phyloP scores from a whole-genome alignment of 495 filamentous ascomycete species.

The Tuber brumale region DNA sequence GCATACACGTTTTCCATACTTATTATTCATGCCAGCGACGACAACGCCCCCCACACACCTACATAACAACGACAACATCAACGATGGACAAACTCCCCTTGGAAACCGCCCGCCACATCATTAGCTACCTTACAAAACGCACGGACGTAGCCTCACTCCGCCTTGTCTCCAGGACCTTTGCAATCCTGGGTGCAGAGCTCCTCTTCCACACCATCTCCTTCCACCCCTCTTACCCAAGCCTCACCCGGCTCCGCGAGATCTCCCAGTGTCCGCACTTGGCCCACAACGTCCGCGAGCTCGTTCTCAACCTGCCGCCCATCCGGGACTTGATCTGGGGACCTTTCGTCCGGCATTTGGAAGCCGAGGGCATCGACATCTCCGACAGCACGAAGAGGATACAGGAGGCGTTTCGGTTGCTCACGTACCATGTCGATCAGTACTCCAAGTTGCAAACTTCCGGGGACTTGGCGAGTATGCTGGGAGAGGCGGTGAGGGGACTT shows the following conservation, averaged over 20 bases:
- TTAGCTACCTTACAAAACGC: slow-evolving; percentile 9
- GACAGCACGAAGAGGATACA: neutral
- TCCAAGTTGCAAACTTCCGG: slow-evolving; percentile 17
- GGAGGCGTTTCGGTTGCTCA: slow-evolving; percentile 13
- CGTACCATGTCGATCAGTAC: slow-evolving; percentile 3
- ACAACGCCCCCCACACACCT: neutral
- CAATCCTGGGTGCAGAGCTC: slow-evolving; percentile 18
- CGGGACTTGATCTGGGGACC: slow-evolving; percentile 16
- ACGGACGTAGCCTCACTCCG: slow-evolving; percentile 14
- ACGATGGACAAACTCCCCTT: slow-evolving; percentile 17
- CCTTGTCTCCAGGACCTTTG: slow-evolving; percentile 15
- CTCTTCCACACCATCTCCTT: slow-evolving; percentile 23
- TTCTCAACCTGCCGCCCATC: slow-evolving; percentile 16
- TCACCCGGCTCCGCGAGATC: slow-evolving; percentile 11
- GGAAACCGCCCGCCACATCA: slow-evolving; percentile 18
- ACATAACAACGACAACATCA: slow-evolving; percentile 2
- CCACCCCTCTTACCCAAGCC: slow-evolving; percentile 17
- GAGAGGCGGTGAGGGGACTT: slow-evolving; percentile 9
- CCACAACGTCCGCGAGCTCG: slow-evolving; percentile 1
- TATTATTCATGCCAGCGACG: neutral
- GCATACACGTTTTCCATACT: neutral
- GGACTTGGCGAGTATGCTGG: slow-evolving; percentile 20
- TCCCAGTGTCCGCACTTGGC: slow-evolving; percentile 13
- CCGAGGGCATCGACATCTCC: neutral
- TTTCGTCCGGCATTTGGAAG: neutral